Evolutionary conservation across 2,329 filamentous ascomycete species (phyloP).

Genomic region (Mollisiaceae sp.): DNA sequence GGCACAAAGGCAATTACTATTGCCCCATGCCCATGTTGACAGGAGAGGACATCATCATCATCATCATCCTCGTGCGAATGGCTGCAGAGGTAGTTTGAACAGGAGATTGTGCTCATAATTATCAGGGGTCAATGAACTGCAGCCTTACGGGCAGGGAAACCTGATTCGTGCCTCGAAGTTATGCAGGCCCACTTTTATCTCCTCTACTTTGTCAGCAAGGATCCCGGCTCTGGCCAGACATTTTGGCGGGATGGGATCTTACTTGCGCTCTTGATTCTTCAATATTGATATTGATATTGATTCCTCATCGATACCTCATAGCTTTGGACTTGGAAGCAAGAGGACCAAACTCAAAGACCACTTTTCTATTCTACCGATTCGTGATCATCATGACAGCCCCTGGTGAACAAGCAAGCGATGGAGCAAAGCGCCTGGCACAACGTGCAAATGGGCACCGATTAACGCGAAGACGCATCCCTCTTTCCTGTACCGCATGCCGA

Average conservation of each 20-base stretch:
- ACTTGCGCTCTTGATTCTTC: no score
- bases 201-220: background rate
- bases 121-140: background rate
- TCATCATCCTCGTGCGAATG: background rate
- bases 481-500: slow-evolving; percentile 32
- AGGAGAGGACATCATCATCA: background rate
- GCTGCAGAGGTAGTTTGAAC: background rate
- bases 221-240: no score
- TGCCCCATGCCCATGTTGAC: no score
- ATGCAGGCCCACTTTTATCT: background rate
- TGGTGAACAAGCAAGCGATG: background rate
- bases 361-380: background rate
- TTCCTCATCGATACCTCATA: background rate
- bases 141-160: background rate
- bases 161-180: background rate
- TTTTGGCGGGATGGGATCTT: no score
- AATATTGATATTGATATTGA: no score
- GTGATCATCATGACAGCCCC: background rate
- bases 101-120: background rate
- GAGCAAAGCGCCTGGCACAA: slow-evolving; percentile 13
- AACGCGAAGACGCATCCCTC: slow-evolving; percentile 29
- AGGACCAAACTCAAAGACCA: background rate
- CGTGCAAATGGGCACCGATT: slow-evolving; percentile 26
- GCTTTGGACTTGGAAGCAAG: background rate
- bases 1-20: no score